These are phyloP conservation scores for Pistacia atlantica DNA, from an alignment of 345 rosid species.

Conservation along the genomic window DNA sequence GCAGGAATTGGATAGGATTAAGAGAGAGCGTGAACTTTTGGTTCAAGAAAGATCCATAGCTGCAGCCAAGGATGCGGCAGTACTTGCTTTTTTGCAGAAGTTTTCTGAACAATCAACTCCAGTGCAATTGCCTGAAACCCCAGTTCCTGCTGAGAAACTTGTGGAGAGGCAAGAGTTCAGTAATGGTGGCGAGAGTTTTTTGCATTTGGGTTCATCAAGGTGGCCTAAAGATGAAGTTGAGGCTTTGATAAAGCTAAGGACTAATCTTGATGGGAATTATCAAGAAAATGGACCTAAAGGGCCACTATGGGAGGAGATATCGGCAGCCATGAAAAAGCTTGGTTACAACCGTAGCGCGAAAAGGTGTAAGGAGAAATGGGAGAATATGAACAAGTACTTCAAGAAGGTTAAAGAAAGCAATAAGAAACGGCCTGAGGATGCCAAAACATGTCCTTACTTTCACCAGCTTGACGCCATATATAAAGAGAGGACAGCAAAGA, in stretches of 20 bases:
- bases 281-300: conserved; percentile 71
- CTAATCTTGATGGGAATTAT: conserved; percentile 59
- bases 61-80: conserved; percentile 77
- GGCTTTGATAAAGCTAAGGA: conserved; percentile 66
- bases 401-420: conserved; percentile 82
- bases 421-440: conserved; percentile 67
- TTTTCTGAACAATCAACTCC: conserved; percentile 46
- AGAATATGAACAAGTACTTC: conserved; percentile 94
- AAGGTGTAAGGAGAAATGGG: conserved; percentile 98
- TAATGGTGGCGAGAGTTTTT: conserved; percentile 31
- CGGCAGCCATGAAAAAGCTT: conserved; percentile 59
- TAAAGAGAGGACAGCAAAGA: conserved; percentile 50
- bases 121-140: conserved; percentile 20
- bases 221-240: conserved; percentile 90
- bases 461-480: conserved; percentile 71
- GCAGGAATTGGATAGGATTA: conserved; percentile 62
- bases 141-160: conserved; percentile 20
- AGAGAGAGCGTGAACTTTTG: conserved; percentile 58
- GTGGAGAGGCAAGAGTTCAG: conserved; percentile 32
- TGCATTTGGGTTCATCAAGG: conserved; percentile 56
- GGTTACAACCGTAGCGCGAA: conserved; percentile 78
- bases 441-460: conserved; percentile 90
- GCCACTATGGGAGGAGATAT: conserved; percentile 91
- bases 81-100: conserved; percentile 76
- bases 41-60: conserved; percentile 73